Conservation (phyloP, 805 yeast species). For the Lachancea waltii region DNA sequence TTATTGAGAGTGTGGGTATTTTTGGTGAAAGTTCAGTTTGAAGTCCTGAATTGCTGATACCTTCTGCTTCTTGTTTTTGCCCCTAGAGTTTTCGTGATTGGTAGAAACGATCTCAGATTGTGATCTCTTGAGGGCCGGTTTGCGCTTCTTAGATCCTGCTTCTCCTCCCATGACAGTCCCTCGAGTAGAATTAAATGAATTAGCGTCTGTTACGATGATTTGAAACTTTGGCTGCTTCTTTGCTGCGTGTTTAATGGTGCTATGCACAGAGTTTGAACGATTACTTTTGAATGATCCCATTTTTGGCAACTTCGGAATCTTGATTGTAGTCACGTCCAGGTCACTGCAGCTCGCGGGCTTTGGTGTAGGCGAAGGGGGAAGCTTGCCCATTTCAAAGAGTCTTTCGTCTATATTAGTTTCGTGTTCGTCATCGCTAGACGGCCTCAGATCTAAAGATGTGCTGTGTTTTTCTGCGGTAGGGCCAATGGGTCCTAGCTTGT, state of each 20-base stretch:
- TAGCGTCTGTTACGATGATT: constrained; percentile 31
- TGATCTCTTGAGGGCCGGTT: constrained; percentile 21
- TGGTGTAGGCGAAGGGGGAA: constrained; percentile 31
- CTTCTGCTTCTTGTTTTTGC: constrained; percentile 2
- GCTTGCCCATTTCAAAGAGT: constrained; percentile 16
- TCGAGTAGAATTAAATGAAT: constrained; percentile 23
- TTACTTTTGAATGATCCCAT: constrained; percentile 33
- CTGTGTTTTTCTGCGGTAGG: not conserved
- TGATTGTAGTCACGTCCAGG: constrained; percentile 12
- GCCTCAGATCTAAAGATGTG: not conserved
- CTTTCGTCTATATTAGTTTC: constrained; percentile 19
- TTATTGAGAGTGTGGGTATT: constrained; percentile 4
- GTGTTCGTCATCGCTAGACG: constrained; percentile 5
- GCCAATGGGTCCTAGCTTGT: constrained; percentile 6
- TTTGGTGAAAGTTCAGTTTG: not conserved
- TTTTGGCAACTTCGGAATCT: constrained; percentile 31
- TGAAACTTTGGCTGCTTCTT: constrained; percentile 31
- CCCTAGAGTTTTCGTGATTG: not conserved
- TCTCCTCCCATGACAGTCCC: constrained; percentile 10
- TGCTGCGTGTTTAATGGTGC: constrained; percentile 14
- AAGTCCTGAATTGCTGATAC: constrained; percentile 1
- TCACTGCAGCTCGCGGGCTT: constrained; percentile 13
- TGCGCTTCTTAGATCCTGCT: constrained; percentile 11
- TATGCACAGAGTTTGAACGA: constrained; percentile 10
- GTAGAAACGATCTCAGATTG: constrained; percentile 19